phyloP scores from a whole-genome alignment of 179 eudicot genomes.

The Gypsophila paniculata region DNA sequence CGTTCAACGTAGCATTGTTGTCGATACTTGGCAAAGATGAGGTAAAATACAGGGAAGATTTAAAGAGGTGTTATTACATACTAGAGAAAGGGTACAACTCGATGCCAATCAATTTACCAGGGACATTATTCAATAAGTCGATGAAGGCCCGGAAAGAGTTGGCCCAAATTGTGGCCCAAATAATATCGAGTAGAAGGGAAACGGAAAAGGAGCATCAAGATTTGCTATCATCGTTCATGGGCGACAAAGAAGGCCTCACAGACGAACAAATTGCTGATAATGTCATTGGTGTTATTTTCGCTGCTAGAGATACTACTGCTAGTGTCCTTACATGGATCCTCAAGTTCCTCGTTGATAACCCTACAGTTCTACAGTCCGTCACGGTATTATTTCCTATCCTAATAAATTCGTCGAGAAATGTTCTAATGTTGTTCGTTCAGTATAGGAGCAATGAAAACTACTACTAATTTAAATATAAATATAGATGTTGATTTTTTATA shows the following conservation, averaged over 20 bases:
- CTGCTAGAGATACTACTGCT: conserved; percentile 93
- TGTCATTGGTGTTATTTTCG: conserved; percentile 80
- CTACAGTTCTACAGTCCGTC: conserved; percentile 49
- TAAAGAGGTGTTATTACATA: conserved; percentile 47
- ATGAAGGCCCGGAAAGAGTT: conserved; percentile 49
- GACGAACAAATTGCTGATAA: conserved; percentile 81
- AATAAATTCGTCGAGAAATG: neutral
- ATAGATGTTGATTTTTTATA: neutral
- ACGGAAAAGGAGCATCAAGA: conserved; percentile 35
- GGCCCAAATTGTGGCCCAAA: conserved; percentile 32
- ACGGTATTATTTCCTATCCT: conserved; percentile 34
- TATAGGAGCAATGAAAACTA: neutral
- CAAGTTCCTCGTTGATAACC: conserved; percentile 65
- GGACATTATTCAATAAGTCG: conserved; percentile 62
- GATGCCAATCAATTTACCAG: conserved; percentile 78
- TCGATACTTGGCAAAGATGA: conserved; percentile 62
- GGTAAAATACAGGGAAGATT: conserved; percentile 41
- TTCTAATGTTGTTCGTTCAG: neutral
- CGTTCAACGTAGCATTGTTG: conserved; percentile 77
- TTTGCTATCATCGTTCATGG: conserved; percentile 75
- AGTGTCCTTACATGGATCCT: conserved; percentile 83
- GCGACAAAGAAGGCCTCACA: conserved; percentile 38
- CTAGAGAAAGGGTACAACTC: conserved; percentile 93
- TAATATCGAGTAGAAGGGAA: conserved; percentile 48
- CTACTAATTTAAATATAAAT: neutral